phyloP scores from a whole-genome alignment of 2,329 filamentous ascomycete genomes.

The Zymoseptoria passerinii region DNA sequence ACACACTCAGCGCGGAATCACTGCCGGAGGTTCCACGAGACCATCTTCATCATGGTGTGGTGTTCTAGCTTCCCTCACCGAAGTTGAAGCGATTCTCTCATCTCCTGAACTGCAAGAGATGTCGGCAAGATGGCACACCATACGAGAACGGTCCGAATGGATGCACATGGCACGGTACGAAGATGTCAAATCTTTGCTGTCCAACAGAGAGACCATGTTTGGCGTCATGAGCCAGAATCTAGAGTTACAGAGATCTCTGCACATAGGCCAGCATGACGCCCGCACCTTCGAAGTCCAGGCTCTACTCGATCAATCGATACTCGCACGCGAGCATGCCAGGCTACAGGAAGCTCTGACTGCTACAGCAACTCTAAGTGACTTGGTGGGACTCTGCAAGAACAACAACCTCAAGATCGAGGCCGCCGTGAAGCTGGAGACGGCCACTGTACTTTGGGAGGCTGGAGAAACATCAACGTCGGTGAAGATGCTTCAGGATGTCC shows the following conservation, averaged over 20 bases:
- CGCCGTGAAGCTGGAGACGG: slow-evolving; percentile 70
- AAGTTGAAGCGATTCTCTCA: slow-evolving; percentile 69
- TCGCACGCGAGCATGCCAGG: slow-evolving; percentile 72
- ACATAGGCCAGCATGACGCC: slow-evolving; percentile 54
- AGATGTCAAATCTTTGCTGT: slow-evolving; percentile 72
- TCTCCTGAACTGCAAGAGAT: slow-evolving; percentile 53
- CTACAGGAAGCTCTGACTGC: slow-evolving; percentile 81
- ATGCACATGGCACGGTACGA: slow-evolving; percentile 59
- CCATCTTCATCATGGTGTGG: slow-evolving; percentile 27
- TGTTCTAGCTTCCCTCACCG: slow-evolving; percentile 64
- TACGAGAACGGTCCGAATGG: slow-evolving; percentile 63
- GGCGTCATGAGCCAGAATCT: slow-evolving; percentile 66
- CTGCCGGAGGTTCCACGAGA: neutral
- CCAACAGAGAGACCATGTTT: slow-evolving; percentile 73
- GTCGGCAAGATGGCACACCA: slow-evolving; percentile 51
- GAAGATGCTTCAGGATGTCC: slow-evolving; percentile 70
- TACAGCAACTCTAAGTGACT: slow-evolving; percentile 70
- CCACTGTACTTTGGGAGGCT: slow-evolving; percentile 88
- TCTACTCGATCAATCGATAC: slow-evolving; percentile 64
- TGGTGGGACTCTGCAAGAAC: slow-evolving; percentile 60
- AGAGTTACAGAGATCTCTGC: slow-evolving; percentile 53
- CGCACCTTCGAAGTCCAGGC: slow-evolving; percentile 66
- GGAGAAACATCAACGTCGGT: slow-evolving; percentile 86
- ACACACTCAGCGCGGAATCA: slow-evolving; percentile 5
- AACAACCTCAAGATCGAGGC: slow-evolving; percentile 71